Conservation (phyloP, 2,329 filamentous ascomycete species). For the Akanthomyces uredinophilus region DNA sequence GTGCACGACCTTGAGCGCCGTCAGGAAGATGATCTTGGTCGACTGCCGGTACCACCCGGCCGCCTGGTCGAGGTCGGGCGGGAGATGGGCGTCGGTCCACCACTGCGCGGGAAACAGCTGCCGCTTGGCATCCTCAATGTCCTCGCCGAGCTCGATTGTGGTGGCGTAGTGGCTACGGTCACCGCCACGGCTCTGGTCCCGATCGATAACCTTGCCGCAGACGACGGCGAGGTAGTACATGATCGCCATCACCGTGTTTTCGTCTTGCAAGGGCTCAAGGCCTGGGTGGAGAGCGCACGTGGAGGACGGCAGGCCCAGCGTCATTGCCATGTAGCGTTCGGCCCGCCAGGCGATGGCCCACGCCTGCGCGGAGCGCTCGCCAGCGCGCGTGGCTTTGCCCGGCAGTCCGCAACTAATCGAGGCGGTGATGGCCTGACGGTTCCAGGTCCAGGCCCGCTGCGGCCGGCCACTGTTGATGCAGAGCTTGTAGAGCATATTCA, state of each 20-base stretch:
- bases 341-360: slow-evolving; percentile 36
- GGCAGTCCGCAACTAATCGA: slow-evolving; percentile 24
- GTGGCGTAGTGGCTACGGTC: neutral
- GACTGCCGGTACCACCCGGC: slow-evolving; percentile 26
- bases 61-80: slow-evolving; percentile 23
- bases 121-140: neutral
- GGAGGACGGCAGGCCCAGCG: slow-evolving; percentile 48
- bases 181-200: neutral
- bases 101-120: slow-evolving; percentile 8
- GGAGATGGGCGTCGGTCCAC: slow-evolving; percentile 13
- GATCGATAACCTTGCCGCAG: slow-evolving; percentile 10
- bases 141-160: slow-evolving; percentile 1
- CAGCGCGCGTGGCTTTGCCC: neutral
- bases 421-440: slow-evolving; percentile 45
- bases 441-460: slow-evolving; percentile 47
- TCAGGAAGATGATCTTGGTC: slow-evolving; percentile 35
- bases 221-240: neutral
- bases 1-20: slow-evolving; percentile 36
- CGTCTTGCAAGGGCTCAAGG: neutral
- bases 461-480: slow-evolving; percentile 52
- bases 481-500: slow-evolving; percentile 45
- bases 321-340: slow-evolving; percentile 46
- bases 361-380: slow-evolving; percentile 15
- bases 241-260: neutral
- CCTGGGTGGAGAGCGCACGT: slow-evolving; percentile 25